Evolutionary conservation across 306 rosid genomes (phyloP), one percentile per base, ranked within the genome.

Genomic region (Vicia faba): DNA sequence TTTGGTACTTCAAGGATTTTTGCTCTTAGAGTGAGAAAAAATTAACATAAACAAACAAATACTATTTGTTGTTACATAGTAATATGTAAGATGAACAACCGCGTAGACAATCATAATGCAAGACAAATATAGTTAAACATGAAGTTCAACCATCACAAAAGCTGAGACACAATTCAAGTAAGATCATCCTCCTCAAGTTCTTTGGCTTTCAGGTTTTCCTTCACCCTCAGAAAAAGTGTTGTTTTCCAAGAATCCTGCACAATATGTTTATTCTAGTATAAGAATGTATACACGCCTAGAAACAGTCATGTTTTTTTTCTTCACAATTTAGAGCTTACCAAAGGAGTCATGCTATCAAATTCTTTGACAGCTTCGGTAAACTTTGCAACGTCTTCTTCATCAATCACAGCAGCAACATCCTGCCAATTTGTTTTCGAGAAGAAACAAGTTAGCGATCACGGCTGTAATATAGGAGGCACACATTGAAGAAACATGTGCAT

Each of bases 101-200:
- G 46, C 69, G 75, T 75, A 77, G 60, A 77, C 62, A 41, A 64
- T 51, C 51, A 61, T 31, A 68, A 72, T 49, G 50, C 84, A 76
- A 59, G 20, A 59, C 61, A 78, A 62, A 46, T 43, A 80, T 64
- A 82, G 70, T 71, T 76, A 67, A 59, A 75, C 77, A 54, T 64
- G 60, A 71, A 71, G 62, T 46, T 41, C 71, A 71, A 55, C 38
- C 40, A 15, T 66, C 55, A 19, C 28, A 16, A 63, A 63, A 40
- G n/a, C 51, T 53, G 51, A 8, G 40, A 39, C 36, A 48, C 62
- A 61, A 14, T 62, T 87, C 66, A 95, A 68, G 99, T 95, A 58
- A 95, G 99, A 76, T 95, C 99, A 63, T 93, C 99, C 68, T 95
- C 99, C 85, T 93, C 99, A 10, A 88, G 84, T 78, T 95, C 99